Evolutionary conservation across 208 protist genomes (phyloP).

Genomic region (Acanthamoeba triangularis): DNA sequence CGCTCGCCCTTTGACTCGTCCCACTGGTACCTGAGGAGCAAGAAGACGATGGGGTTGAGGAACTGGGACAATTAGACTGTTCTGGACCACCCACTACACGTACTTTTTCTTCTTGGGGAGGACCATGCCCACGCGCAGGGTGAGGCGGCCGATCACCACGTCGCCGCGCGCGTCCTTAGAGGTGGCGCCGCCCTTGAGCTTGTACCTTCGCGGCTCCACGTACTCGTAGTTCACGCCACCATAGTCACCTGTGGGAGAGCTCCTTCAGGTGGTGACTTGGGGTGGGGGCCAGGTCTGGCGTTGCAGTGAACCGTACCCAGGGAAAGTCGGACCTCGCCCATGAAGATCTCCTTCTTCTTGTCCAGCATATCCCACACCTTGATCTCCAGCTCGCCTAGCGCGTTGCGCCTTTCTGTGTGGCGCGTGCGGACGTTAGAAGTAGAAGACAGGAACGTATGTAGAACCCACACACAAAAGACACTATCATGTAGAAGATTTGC

Average conservation of each 20-base stretch:
- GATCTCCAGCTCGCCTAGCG: slow-evolving; percentile 17
- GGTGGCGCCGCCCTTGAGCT: background rate
- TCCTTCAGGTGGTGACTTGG: background rate
- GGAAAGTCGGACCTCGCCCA: background rate
- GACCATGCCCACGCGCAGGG: background rate
- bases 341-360: background rate
- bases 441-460: no score
- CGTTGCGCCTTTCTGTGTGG: slow-evolving; percentile 1
- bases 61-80: no score
- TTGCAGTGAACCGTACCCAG: background rate
- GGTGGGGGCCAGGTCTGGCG: background rate
- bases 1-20: slow-evolving; percentile 18
- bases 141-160: background rate
- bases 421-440: background rate
- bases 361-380: background rate
- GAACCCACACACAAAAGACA: background rate
- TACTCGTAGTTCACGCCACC: slow-evolving; percentile 49
- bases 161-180: background rate
- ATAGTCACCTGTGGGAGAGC: background rate
- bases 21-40: slow-evolving; percentile 14
- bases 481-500: background rate
- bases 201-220: slow-evolving; percentile 35
- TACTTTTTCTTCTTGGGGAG: slow-evolving; percentile 46
- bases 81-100: no score
- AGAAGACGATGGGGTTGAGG: no score